phyloP scores from a whole-genome alignment of 345 rosid genomes.

The Cochlearia excelsa region DNA sequence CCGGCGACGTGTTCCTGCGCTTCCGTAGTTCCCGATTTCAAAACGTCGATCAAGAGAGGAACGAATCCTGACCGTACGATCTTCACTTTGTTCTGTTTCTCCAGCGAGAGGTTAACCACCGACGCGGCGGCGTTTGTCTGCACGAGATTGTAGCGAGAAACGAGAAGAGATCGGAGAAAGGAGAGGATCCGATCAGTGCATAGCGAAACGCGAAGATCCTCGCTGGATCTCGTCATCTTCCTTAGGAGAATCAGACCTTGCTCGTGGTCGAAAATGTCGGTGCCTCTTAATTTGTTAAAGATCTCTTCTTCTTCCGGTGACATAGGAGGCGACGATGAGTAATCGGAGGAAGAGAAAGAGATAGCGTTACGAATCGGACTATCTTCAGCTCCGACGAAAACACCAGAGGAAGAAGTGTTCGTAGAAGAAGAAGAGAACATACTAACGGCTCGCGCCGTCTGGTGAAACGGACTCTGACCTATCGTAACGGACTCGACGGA shows the following conservation, averaged over 20 bases:
- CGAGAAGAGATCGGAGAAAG: constrained; percentile 48
- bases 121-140: constrained; percentile 83
- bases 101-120: constrained; percentile 70
- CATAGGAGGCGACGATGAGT: constrained; percentile 33
- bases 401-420: constrained; percentile 49
- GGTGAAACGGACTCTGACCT: constrained; percentile 41
- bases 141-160: constrained; percentile 56
- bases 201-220: constrained; percentile 46
- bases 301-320: constrained; percentile 58
- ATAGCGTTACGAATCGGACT: constrained; percentile 31
- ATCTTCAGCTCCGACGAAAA: constrained; percentile 33
- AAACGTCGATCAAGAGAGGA: constrained; percentile 57
- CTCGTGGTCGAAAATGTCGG: constrained; percentile 57
- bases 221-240: constrained; percentile 56
- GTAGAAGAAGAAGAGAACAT: constrained; percentile 50
- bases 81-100: constrained; percentile 63
- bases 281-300: constrained; percentile 44
- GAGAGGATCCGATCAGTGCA: constrained; percentile 56
- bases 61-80: constrained; percentile 77
- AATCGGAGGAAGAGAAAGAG: constrained; percentile 31
- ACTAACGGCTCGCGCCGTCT: constrained; percentile 58
- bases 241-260: constrained; percentile 55
- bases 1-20: constrained; percentile 85
- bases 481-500: constrained; percentile 58
- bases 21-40: constrained; percentile 72